Evolutionary conservation across 495 filamentous ascomycete species (phyloP).

Genomic region (Tricharina praecox): DNA sequence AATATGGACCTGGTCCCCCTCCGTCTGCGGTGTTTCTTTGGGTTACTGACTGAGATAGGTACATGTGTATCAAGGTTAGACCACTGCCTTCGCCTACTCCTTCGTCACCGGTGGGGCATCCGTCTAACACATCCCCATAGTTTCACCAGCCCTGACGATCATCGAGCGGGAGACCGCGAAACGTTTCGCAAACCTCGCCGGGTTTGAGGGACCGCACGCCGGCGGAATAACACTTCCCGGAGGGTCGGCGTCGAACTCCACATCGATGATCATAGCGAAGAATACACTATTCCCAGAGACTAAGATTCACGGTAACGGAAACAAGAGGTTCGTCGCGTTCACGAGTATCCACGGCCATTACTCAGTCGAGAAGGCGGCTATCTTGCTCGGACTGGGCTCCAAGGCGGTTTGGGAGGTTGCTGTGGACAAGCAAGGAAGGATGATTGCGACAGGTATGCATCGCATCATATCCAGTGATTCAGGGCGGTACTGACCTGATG

Average conservation of each 20-base stretch:
- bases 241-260: constrained; percentile 70
- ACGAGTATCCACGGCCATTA: constrained; percentile 83
- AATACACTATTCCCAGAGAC: constrained; percentile 65
- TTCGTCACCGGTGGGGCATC: too few relatives aligned
- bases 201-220: constrained; percentile 51
- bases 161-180: constrained; percentile 65
- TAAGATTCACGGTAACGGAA: constrained; percentile 51
- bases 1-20: neutral
- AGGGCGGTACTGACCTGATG: constrained; percentile 1
- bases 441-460: constrained; percentile 38
- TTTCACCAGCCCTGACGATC: constrained; percentile 71
- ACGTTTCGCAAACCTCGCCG: constrained; percentile 56
- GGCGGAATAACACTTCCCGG: constrained; percentile 82
- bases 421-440: constrained; percentile 52
- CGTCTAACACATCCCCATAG: constrained; percentile 30
- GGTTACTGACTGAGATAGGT: constrained; percentile 10
- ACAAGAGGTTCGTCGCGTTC: constrained; percentile 60
- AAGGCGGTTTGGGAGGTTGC: constrained; percentile 54
- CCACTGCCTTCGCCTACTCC: too few relatives aligned
- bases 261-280: constrained; percentile 73
- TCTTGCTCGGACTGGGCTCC: constrained; percentile 69
- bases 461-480: neutral
- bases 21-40: neutral
- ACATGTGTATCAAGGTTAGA: constrained; percentile 26
- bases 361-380: constrained; percentile 81